Evolutionary conservation across 2,329 filamentous ascomycete genomes (phyloP), one percentile per base, ranked within the genome.

Genomic region (Apiospora rasikravindrae): DNA sequence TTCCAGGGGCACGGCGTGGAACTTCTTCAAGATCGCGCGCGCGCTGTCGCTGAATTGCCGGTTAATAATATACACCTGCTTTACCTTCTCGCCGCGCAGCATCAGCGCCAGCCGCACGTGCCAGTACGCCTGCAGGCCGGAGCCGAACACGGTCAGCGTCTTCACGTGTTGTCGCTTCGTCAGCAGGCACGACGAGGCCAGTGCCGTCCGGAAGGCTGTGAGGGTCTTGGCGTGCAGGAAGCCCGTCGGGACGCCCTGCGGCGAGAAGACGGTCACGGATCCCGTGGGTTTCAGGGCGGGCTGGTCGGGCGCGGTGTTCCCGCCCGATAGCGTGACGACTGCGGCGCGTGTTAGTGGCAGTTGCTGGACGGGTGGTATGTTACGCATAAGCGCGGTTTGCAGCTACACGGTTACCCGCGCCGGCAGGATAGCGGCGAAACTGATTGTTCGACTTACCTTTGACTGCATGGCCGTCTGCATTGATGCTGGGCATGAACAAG

Each of bases 81-180:
- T 91, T 76, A 98, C 92, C 26, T 94, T 93, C 66, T 84, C 71
- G 1, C 90, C 90, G 29, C 88, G 92, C 69, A 96, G 87, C 74
- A 96, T 87, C 14, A 98, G 87, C 0, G 95, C 92, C 5, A 98
- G 88, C 0, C 95, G 92, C 61, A 97, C 90, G 80, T 98, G 96
- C 95, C 95, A 98, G 84, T 96, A 97, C 16, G 96, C 96, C 84
- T 98, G 95, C 76, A 92, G 91, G 66, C 96, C 96, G 45, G 93
- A 92, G 33, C 96, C 96, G 80, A 98, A 98, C 70, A 97, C 92
- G 19, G 92, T 91, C 14, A 98, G 80, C 19, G 91, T 94, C 79
- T 92, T 91, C 57, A 97, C 92, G 40, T 88, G 88, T 71, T 88
- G 85, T 71, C 96, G 93, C 49, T 88, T 88, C 26, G 83, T 81